phyloP scores from a whole-genome alignment of 257 asterid genomes.

The Solanum sejunctum region DNA sequence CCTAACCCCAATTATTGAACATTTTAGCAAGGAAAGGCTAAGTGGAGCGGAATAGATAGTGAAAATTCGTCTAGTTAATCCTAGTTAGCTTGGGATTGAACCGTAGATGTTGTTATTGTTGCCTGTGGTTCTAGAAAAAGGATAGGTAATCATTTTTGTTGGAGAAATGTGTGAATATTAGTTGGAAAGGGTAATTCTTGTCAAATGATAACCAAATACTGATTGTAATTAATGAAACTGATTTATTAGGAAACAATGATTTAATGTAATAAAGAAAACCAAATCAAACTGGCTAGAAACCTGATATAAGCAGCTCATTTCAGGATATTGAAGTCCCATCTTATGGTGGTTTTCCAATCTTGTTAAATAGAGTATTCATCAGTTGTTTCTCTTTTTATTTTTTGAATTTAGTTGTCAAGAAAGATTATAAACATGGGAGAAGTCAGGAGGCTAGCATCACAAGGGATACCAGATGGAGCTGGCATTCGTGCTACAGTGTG shows the following conservation, averaged over 20 bases:
- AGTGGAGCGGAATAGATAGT: neutral
- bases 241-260: neutral
- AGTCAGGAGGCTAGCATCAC: slow-evolving; percentile 70
- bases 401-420: slow-evolving; percentile 48
- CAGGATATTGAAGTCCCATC: neutral
- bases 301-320: neutral
- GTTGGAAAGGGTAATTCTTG: neutral
- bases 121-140: neutral
- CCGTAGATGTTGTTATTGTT: neutral
- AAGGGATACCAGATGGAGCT: slow-evolving; percentile 82
- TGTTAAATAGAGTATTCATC: neutral
- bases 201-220: neutral
- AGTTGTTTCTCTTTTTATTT: neutral
- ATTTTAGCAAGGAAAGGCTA: neutral
- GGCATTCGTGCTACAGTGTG: slow-evolving; percentile 84
- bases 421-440: slow-evolving; percentile 75
- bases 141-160: neutral
- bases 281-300: neutral
- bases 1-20: neutral
- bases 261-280: neutral
- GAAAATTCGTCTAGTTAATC: neutral
- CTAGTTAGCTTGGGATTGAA: neutral
- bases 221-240: neutral
- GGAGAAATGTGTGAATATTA: neutral
- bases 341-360: neutral